Evolutionary conservation across 2,329 filamentous ascomycete species (phyloP).

Genomic region (Arthrobotrys sphaeroides): DNA sequence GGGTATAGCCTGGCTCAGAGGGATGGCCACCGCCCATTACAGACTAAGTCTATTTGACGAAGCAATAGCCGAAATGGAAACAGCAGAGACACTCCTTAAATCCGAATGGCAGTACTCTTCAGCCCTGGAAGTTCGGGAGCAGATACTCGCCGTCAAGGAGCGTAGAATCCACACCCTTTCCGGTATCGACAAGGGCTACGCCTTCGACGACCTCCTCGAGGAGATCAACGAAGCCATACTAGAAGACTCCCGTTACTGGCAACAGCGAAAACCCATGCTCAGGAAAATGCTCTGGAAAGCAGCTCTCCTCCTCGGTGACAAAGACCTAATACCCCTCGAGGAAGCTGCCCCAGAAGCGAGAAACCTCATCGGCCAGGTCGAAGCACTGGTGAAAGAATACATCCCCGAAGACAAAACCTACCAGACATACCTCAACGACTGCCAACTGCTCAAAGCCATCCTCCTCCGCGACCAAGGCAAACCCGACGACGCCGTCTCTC

Average conservation of each 20-base stretch:
- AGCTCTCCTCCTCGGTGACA: slow-evolving; percentile 17
- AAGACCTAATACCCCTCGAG: slow-evolving; percentile 10
- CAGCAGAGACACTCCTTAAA: slow-evolving; percentile 18
- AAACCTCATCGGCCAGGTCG: neutral
- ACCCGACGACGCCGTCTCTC: slow-evolving; percentile 28
- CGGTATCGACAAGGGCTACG: slow-evolving; percentile 26
- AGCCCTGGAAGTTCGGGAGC: slow-evolving; percentile 19
- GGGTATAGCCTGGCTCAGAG: slow-evolving; percentile 25
- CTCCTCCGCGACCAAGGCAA: slow-evolving; percentile 29
- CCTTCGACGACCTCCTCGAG: slow-evolving; percentile 47
- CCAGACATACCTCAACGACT: slow-evolving; percentile 1
- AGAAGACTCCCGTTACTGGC: slow-evolving; percentile 5
- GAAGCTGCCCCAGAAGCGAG: neutral
- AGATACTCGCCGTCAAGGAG: slow-evolving; percentile 39
- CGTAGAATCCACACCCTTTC: slow-evolving; percentile 18
- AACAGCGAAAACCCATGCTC: slow-evolving; percentile 13
- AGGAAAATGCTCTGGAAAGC: slow-evolving; percentile 38
- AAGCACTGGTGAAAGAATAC: neutral
- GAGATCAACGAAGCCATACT: slow-evolving; percentile 23
- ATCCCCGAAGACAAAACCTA: neutral
- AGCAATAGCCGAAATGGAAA: slow-evolving; percentile 23
- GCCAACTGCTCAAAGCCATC: slow-evolving; percentile 12
- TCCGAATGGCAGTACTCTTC: neutral
- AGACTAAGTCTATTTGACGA: slow-evolving; percentile 37
- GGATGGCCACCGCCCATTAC: slow-evolving; percentile 26